Conservation (phyloP, 129 eudicot genomes). For the Logfia minima region DNA sequence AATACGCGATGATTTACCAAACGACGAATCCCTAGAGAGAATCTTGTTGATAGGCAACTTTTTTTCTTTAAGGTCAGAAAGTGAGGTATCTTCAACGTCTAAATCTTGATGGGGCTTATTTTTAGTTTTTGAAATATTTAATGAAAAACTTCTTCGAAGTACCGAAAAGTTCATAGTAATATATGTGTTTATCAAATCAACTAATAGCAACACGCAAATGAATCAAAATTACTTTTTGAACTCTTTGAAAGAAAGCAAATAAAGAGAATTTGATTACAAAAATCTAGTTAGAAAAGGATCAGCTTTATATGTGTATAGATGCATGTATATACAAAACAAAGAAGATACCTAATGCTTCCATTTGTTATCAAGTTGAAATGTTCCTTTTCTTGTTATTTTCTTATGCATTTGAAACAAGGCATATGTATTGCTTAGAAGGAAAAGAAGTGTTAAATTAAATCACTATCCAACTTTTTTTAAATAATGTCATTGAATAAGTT, state of each 20-base stretch:
- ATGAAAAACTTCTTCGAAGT: slow-evolving; percentile 27
- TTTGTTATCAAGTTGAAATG: slow-evolving; percentile 25
- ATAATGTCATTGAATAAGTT: not conserved
- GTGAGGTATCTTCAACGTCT: slow-evolving; percentile 16
- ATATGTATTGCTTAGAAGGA: not conserved
- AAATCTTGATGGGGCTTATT: slow-evolving; percentile 28
- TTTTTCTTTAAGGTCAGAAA: slow-evolving; percentile 41
- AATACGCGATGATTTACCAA: slow-evolving; percentile 58
- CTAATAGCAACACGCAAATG: not conserved
- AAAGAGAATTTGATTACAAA: not conserved
- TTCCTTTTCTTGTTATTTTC: slow-evolving; percentile 31
- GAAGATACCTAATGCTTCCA: slow-evolving; percentile 25
- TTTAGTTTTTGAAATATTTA: slow-evolving; percentile 32
- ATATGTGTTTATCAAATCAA: not conserved
- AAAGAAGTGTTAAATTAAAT: not conserved
- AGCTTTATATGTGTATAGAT: not conserved
- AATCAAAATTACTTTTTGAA: not conserved
- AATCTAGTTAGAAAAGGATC: not conserved
- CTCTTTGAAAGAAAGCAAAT: slow-evolving; percentile 10
- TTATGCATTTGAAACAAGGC: slow-evolving; percentile 20
- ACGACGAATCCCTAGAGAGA: slow-evolving; percentile 49
- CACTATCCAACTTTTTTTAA: not conserved
- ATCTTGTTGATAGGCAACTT: slow-evolving; percentile 37
- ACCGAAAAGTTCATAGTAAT: slow-evolving; percentile 18
- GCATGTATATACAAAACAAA: slow-evolving; percentile 25